Evolutionary conservation across 179 eudicot genomes (phyloP).

Genomic region (Gypsophila paniculata): DNA sequence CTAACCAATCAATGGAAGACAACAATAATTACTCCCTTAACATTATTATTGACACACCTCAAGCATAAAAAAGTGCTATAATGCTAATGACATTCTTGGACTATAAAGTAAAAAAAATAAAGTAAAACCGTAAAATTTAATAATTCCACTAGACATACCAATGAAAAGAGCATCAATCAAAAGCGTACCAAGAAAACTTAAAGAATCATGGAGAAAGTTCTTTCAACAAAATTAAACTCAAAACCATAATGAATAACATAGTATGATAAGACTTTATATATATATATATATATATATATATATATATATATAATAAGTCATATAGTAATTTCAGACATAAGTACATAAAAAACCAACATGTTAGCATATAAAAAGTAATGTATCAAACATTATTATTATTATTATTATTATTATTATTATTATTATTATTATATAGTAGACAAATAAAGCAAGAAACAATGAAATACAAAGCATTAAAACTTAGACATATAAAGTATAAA

Average conservation of each 20-base stretch:
- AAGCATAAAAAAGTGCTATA: background rate
- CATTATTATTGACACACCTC: too few relatives aligned
- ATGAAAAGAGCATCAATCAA: background rate
- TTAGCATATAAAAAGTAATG: too few relatives aligned
- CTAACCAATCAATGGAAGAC: background rate
- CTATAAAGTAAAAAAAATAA: background rate
- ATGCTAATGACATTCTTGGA: background rate
- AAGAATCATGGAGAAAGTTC: background rate
- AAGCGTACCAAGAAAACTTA: background rate
- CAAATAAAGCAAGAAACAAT: background rate
- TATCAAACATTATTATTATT: too few relatives aligned
- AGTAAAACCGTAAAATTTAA: background rate
- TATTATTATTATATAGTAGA: too few relatives aligned
- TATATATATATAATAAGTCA: background rate
- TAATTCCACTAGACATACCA: constrained; percentile 11
- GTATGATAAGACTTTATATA: background rate
- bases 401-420: too few relatives aligned
- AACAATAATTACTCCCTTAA: too few relatives aligned
- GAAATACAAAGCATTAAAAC: background rate
- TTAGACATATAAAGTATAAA: background rate
- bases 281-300: background rate
- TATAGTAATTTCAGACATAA: background rate
- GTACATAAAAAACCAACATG: background rate
- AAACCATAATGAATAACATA: background rate
- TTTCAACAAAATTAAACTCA: background rate